Conservation (phyloP, 805 yeast species). For the Cyberlindnera mycetangii region DNA sequence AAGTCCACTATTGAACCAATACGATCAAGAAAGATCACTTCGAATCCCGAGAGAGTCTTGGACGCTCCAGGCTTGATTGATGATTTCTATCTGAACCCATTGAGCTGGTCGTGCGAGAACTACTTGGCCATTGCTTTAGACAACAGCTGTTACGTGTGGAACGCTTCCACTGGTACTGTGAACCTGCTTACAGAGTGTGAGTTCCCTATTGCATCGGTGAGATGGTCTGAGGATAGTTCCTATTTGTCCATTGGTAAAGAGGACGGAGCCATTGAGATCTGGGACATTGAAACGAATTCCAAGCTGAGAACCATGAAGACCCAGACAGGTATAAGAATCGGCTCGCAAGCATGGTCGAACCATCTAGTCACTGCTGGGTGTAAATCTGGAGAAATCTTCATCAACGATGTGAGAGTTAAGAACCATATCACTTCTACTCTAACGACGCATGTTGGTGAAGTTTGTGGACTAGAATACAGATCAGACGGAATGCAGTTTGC, state of each 20-base stretch:
- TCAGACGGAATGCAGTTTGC: slow-evolving; percentile 82
- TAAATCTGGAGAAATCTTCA: slow-evolving; percentile 78
- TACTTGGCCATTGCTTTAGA: slow-evolving; percentile 86
- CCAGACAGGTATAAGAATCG: slow-evolving; percentile 72
- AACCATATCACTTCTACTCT: slow-evolving; percentile 63
- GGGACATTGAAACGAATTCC: slow-evolving; percentile 84
- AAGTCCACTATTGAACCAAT: slow-evolving; percentile 49
- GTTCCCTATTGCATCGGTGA: slow-evolving; percentile 61
- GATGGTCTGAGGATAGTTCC: slow-evolving; percentile 90
- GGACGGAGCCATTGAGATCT: slow-evolving; percentile 83
- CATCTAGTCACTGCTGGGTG: slow-evolving; percentile 84
- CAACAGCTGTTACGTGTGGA: slow-evolving; percentile 85
- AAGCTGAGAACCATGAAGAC: slow-evolving; percentile 72
- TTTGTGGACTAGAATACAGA: slow-evolving; percentile 89
- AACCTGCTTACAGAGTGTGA: slow-evolving; percentile 62
- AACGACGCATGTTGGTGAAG: slow-evolving; percentile 77
- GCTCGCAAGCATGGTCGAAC: slow-evolving; percentile 80
- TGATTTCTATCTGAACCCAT: slow-evolving; percentile 83
- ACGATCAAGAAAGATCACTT: slow-evolving; percentile 72
- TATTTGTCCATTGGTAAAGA: slow-evolving; percentile 81
- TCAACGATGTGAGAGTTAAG: slow-evolving; percentile 87
- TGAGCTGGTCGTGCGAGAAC: slow-evolving; percentile 85
- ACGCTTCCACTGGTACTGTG: slow-evolving; percentile 80
- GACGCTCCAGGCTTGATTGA: slow-evolving; percentile 96
- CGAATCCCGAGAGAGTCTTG: slow-evolving; percentile 86